phyloP scores from a whole-genome alignment of 2,329 filamentous ascomycete species.

The Venturia asperata region DNA sequence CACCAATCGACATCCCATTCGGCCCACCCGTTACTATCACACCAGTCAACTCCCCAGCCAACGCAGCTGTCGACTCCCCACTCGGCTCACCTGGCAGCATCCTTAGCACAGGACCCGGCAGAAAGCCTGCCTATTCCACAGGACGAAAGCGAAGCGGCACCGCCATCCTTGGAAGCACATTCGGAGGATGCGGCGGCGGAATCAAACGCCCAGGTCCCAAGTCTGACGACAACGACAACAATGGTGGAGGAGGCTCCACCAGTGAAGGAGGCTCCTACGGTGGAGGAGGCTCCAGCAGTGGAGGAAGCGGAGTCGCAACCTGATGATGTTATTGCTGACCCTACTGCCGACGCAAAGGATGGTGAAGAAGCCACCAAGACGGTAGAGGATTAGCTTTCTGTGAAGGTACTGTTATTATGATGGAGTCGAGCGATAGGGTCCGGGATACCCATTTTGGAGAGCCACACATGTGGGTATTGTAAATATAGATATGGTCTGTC shows the following conservation, averaged over 20 bases:
- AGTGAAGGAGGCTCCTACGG: slow-evolving; percentile 7
- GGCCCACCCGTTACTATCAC: not conserved
- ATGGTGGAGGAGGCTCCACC: not conserved
- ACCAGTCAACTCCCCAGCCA: slow-evolving; percentile 4
- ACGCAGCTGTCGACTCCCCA: not conserved
- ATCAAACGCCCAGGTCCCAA: not conserved
- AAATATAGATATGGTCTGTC: not conserved
- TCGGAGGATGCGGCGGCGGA: not conserved
- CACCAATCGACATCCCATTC: not conserved
- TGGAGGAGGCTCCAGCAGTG: not conserved
- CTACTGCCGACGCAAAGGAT: slow-evolving; percentile 7
- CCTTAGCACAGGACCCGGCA: not conserved
- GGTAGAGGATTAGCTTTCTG: slow-evolving; percentile 4
- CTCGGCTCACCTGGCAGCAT: not conserved
- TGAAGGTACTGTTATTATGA: not conserved
- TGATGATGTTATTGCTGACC: not conserved
- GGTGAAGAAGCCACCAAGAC: slow-evolving; percentile 9
- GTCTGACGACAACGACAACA: not conserved
- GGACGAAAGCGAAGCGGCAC: not conserved
- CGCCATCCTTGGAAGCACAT: not conserved
- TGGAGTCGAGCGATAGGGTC: not conserved
- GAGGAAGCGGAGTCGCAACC: not conserved
- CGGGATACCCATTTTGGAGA: slow-evolving; percentile 9
- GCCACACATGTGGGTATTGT: slow-evolving; percentile 3
- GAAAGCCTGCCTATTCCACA: not conserved